Conservation (phyloP, 257 asterid species). For the Solanum neorickii region DNA sequence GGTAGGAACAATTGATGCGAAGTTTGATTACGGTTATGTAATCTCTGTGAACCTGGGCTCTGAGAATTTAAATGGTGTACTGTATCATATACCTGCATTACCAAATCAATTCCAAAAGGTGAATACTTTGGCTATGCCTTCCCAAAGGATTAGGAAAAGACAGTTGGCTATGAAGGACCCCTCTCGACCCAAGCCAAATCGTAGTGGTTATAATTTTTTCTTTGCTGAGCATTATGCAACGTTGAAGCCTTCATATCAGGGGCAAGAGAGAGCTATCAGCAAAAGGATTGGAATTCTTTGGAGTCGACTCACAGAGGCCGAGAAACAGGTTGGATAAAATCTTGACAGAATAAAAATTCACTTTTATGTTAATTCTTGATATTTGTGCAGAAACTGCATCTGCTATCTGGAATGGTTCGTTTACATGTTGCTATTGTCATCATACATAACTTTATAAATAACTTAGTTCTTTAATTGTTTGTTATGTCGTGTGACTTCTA, state of each 20-base stretch:
- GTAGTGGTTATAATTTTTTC: conserved; percentile 88
- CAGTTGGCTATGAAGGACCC: conserved; percentile 48
- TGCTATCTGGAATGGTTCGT: neutral
- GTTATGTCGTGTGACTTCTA: neutral
- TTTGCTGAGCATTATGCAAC: conserved; percentile 77
- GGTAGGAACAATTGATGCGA: conserved; percentile 79
- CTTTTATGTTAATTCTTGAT: neutral
- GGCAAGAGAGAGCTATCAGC: conserved; percentile 78
- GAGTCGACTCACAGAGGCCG: conserved; percentile 70
- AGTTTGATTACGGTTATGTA: conserved; percentile 79
- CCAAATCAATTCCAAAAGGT: conserved; percentile 22
- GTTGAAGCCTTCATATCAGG: conserved; percentile 68
- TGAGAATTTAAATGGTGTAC: conserved; percentile 68
- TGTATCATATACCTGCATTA: conserved; percentile 48
- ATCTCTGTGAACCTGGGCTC: conserved; percentile 58
- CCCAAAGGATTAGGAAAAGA: conserved; percentile 32
- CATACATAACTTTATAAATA: neutral
- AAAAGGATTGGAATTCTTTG: conserved; percentile 71
- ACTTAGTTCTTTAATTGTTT: neutral
- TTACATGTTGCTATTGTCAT: neutral
- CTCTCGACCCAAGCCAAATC: conserved; percentile 58
- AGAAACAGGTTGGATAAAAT: conserved; percentile 48
- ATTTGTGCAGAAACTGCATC: neutral
- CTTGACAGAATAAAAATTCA: neutral
- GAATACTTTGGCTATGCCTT: conserved; percentile 17